Conservation (phyloP, 1,284 basidiomycete genomes). For the Trametes versicolor region DNA sequence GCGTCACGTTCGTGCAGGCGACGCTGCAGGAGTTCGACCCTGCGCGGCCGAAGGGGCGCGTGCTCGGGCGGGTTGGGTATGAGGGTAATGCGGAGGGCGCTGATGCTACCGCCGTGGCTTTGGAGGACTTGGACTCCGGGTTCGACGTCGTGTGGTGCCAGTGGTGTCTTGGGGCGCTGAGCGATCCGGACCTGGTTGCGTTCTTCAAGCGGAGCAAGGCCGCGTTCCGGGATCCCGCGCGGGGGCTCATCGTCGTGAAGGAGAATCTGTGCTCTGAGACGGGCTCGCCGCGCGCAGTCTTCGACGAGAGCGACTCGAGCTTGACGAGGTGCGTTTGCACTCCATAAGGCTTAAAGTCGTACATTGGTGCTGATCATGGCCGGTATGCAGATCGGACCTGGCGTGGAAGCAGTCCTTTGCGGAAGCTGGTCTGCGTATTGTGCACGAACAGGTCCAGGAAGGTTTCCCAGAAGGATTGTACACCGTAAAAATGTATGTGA, state of each 20-base stretch:
- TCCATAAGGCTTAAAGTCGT: not conserved
- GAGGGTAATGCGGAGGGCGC: constrained; percentile 32
- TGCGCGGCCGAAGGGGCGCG: constrained; percentile 48
- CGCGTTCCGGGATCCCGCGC: constrained; percentile 59
- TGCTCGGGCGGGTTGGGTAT: constrained; percentile 69
- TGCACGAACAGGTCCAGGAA: constrained; percentile 77
- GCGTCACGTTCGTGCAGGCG: constrained; percentile 83
- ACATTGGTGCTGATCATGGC: not conserved
- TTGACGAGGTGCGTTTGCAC: constrained; percentile 72
- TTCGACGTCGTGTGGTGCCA: constrained; percentile 94
- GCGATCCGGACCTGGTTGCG: constrained; percentile 76
- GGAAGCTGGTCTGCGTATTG: constrained; percentile 71
- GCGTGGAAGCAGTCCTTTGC: constrained; percentile 84
- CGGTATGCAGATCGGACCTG: constrained; percentile 72
- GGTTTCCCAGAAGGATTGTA: constrained; percentile 87
- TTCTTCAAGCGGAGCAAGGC: constrained; percentile 75
- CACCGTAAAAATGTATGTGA: constrained; percentile 82
- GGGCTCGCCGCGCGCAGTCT: constrained; percentile 65
- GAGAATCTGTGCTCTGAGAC: constrained; percentile 86
- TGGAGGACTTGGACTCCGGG: constrained; percentile 48
- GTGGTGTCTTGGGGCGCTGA: constrained; percentile 94
- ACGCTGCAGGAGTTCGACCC: constrained; percentile 86
- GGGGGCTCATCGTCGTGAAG: constrained; percentile 85
- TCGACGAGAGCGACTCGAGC: constrained; percentile 90
- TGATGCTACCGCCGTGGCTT: no score